Evolutionary conservation across 768 basidiomycete species (phyloP), one percentile per base, ranked within the genome.

Genomic region (Pleurotus pulmonarius): DNA sequence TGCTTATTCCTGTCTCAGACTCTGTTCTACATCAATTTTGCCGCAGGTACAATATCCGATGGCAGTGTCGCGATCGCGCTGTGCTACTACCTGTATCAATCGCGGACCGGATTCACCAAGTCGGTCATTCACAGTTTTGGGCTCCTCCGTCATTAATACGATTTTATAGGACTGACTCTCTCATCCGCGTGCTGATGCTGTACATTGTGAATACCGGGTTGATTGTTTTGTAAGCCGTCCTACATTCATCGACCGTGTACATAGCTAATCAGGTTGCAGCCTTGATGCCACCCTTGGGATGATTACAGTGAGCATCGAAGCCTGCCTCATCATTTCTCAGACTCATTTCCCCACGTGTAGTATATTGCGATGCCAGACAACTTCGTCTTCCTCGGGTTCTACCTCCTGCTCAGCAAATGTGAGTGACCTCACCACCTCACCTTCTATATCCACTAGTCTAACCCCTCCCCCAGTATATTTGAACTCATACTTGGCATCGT

Each of bases 1-100:
- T 34, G 29, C 29, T 34, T 11, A 34, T 34, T 8, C 29, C 29
- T 11, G 9, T 11, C 9, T 34, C 52, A 87, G 85, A 65, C 62
- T 25, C 63, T 80, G 37, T 70, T 86, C 60, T 85, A 83, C 59
- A 61, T 78, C 47, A 77, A 77, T 58, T 85, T 86, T 59, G 77
- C 74, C 4, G 65, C 76, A 1, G 74, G 77, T 0, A 75, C 82
- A n/a, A 62, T 70, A 8, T 78, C 78, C 15, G 85, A 86, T 61
- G 60, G 80, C 8, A 76, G 77, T 38, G 75, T 86, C 20, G 75
- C 83, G 1, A 48, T 77, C 38, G 70, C 75, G 4, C 69, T 86
- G 18, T 79, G 76, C 59, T 82, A 72, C 65, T 70, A 80, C 47
- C 67, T 87, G 40, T 68, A 74, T 44, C 65, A 56, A 49, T 80